Conservation (phyloP, 306 rosid species). For the Prunus armeniaca region DNA sequence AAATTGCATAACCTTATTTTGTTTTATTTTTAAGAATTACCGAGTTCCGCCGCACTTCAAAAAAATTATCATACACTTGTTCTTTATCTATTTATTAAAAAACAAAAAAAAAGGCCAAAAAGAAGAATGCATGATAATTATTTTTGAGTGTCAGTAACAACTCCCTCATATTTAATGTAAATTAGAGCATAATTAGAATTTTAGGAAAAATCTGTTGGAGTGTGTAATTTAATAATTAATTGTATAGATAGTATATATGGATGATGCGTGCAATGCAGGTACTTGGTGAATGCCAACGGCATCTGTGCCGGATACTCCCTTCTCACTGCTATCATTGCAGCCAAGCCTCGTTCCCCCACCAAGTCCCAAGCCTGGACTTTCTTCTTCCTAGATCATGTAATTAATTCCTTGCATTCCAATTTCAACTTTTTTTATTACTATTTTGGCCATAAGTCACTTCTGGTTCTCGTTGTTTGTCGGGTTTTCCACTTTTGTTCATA, state of each 20-base stretch:
- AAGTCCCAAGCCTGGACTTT: slow-evolving; percentile 74
- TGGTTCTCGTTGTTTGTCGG: no score
- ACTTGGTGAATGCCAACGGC: slow-evolving; percentile 86
- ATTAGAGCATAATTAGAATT: not conserved
- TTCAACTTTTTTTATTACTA: no score
- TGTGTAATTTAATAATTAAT: not conserved
- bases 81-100: no score
- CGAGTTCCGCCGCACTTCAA: no score
- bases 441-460: no score
- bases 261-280: slow-evolving; percentile 38
- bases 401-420: not conserved
- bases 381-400: slow-evolving; percentile 87
- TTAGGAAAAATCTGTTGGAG: not conserved
- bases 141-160: no score
- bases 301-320: slow-evolving; percentile 90
- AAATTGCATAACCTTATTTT: no score
- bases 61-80: no score
- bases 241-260: not conserved
- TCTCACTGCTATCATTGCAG: slow-evolving; percentile 62
- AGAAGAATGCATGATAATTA: no score
- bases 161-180: not conserved
- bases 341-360: slow-evolving; percentile 60
- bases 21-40: not conserved
- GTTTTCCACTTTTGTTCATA: no score
- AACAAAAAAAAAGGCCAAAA: no score